Evolutionary conservation across 2,329 filamentous ascomycete genomes (phyloP).

Genomic region (Clarireedia hainanense): DNA sequence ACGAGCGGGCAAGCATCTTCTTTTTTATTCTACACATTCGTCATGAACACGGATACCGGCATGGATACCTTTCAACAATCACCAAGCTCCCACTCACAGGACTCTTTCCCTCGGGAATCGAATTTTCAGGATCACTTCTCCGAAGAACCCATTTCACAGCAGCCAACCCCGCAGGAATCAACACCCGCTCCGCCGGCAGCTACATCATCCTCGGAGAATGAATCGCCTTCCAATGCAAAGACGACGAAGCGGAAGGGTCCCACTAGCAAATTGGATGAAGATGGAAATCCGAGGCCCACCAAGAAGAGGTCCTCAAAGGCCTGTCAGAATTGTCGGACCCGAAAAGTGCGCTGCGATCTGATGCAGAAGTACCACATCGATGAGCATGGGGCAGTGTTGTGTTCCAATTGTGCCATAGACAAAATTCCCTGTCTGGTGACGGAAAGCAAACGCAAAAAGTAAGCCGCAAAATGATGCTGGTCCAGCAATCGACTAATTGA

Average conservation of each 20-base stretch:
- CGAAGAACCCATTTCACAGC: too few species aligned
- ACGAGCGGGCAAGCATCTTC: too few species aligned
- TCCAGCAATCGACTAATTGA: conserved; percentile 23
- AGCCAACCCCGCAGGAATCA: too few species aligned
- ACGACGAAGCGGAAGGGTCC: conserved; percentile 14
- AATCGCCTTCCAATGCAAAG: conserved; percentile 9
- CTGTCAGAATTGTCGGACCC: conserved; percentile 78
- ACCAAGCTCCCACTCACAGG: too few species aligned
- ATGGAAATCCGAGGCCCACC: conserved; percentile 22
- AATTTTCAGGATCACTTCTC: too few species aligned
- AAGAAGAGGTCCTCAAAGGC: conserved; percentile 88
- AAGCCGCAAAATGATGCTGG: conserved; percentile 10
- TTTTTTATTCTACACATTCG: too few species aligned
- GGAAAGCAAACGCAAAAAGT: conserved; percentile 63
- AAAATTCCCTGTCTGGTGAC: conserved; percentile 44
- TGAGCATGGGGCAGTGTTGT: conserved; percentile 24
- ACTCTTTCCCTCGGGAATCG: too few species aligned
- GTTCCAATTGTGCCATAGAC: conserved; percentile 33
- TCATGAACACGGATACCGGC: too few species aligned
- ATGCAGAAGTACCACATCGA: conserved; percentile 52
- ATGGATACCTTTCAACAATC: too few species aligned
- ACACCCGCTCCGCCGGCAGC: too few species aligned
- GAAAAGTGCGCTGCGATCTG: conserved; percentile 91
- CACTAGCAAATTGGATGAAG: conserved; percentile 10
- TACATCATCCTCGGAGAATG: too few species aligned